These are phyloP conservation scores for Neobulgaria alba DNA, from an alignment of 2,329 filamentous ascomycete species.

Conservation along the genomic window DNA sequence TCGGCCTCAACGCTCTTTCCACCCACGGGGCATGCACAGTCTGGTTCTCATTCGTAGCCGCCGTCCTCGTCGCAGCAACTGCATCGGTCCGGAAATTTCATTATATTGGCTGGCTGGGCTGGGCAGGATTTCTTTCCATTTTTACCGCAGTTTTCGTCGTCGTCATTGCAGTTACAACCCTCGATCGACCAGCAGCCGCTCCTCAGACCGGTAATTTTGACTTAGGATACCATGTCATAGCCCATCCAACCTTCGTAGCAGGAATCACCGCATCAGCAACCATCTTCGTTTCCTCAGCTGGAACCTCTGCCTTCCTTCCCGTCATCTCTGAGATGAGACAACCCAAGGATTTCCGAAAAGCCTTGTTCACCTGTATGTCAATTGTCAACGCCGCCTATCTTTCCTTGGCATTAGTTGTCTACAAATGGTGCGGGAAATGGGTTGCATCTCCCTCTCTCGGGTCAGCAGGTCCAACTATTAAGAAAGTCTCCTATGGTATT, in stretches of 20 bases:
- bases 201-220: slow-evolving; percentile 49
- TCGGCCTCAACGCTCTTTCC: slow-evolving; percentile 49
- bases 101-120: slow-evolving; percentile 52
- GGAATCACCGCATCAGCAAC: slow-evolving; percentile 48
- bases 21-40: slow-evolving; percentile 49
- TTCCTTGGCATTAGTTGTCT: slow-evolving; percentile 38
- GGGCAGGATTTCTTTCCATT: slow-evolving; percentile 45
- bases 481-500: slow-evolving; percentile 54
- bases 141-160: slow-evolving; percentile 35
- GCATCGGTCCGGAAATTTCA: slow-evolving; percentile 48
- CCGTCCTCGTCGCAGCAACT: slow-evolving; percentile 37
- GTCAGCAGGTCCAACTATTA: slow-evolving; percentile 45
- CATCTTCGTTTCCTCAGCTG: slow-evolving; percentile 50
- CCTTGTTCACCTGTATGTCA: slow-evolving; percentile 44
- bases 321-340: slow-evolving; percentile 56
- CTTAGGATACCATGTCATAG: slow-evolving; percentile 48
- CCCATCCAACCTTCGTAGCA: slow-evolving; percentile 44
- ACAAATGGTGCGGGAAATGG: slow-evolving; percentile 42
- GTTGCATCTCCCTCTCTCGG: slow-evolving; percentile 54
- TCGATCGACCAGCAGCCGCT: slow-evolving; percentile 49
- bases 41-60: slow-evolving; percentile 44
- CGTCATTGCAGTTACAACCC: slow-evolving; percentile 44
- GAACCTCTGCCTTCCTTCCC: slow-evolving; percentile 50
- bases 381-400: slow-evolving; percentile 45
- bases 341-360: slow-evolving; percentile 51